Conservation (phyloP, 208 protist genomes). For the Spongospora subterranea region DNA sequence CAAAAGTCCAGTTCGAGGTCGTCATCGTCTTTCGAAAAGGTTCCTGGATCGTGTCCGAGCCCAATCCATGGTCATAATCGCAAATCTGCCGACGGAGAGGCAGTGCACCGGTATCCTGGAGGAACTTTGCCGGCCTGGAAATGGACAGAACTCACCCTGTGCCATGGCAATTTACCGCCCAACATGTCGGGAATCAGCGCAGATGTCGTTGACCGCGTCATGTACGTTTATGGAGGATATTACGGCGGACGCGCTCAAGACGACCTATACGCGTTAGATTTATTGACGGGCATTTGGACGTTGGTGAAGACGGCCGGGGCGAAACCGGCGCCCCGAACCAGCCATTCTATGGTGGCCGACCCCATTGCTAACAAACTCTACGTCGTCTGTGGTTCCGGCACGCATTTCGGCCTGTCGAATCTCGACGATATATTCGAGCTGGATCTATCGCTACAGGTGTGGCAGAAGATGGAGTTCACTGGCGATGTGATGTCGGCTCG, state of each 20-base stretch:
- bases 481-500: background rate
- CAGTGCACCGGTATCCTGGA: too few species aligned
- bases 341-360: background rate
- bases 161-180: background rate
- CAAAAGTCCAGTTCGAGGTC: too few species aligned
- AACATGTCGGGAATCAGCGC: background rate
- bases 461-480: background rate
- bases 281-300: background rate
- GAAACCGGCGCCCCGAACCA: background rate
- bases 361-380: background rate
- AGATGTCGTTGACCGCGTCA: background rate
- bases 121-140: too few species aligned
- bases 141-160: background rate
- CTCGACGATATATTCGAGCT: background rate
- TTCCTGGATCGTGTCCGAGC: too few species aligned
- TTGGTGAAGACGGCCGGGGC: slow-evolving; percentile 4
- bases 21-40: too few species aligned
- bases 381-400: slow-evolving; percentile 11
- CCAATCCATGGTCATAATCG: too few species aligned
- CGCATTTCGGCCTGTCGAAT: slow-evolving; percentile 6
- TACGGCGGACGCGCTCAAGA: background rate
- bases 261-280: background rate
- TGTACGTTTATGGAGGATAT: slow-evolving; percentile 18
- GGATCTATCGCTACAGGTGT: background rate
- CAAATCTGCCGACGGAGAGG: too few species aligned